Base-by-base conservation (phyloP, 179 eudicot genomes). In the Amaranthus tricolor region DNA sequence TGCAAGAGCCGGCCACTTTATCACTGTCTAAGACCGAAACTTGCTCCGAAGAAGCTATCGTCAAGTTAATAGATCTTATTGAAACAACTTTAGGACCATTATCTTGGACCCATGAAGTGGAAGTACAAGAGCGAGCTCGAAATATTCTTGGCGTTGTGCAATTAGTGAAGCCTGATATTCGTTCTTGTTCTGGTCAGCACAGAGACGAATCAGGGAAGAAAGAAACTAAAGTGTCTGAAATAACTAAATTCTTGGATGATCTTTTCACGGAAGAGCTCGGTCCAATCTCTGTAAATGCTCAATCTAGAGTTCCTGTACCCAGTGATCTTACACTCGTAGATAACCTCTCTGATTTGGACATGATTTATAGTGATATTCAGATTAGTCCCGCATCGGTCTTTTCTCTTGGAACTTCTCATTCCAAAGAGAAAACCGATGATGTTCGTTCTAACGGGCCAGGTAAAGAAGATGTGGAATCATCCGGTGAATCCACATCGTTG, bases 201-300 rank as follows among this genome's bases (percentile, higher is more conserved):
- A 83, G 76, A 79, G 84, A 63, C 62, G 70, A 64, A 54, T 49
- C 77, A 72, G 71, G 57, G 44, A 72, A 78, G 62, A 84, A 71
- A 62, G 78, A 84, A 70, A 55, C 31, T 54, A 82, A 84, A 74
- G 59, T 83, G 71, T 75, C 78, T 66, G 85, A 84, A 73, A 66
- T 86, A 20, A 75, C 86, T 63, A 84, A 72, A 71, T 70, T 84
- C 75, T 66, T 95, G 77, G 68, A 68, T 75, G 88, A 80, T 76
- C 84, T 89, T 54, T 88, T 89, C 31, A 74, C 82, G 16, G 96
- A 89, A 76, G 97, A 94, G 72, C 85, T 94, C 45, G 97, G 93
- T 80, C 98, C 97, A 45, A 85, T 93, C 78, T 84, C 97, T 47
- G 61, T 62, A 49, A 87, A 50, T 88, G 93, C 98, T 80, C 98